A percentile compares a stretch with the other conserved stretches of the same genome.
Evolutionary conservation across 768 basidiomycete species (phyloP).

Genomic region (Naganishia vishniacii): DNA sequence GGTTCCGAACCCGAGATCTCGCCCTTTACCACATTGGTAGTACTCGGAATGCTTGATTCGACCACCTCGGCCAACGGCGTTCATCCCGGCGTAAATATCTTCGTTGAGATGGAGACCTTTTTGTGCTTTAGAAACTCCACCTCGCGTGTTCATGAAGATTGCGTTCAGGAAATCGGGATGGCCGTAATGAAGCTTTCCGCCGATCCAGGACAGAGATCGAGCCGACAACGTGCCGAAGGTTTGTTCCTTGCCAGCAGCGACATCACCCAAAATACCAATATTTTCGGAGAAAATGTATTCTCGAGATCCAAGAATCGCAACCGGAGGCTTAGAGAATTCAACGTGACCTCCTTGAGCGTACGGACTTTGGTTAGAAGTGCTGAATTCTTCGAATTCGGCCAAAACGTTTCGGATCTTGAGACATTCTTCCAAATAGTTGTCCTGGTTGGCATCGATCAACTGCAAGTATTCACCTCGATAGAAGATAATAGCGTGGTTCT

Average conservation of each 20-base stretch:
- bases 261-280: slow-evolving; percentile 95
- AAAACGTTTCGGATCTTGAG: slow-evolving; percentile 98
- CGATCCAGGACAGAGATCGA: slow-evolving; percentile 91
- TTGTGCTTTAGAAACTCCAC: slow-evolving; percentile 97
- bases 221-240: slow-evolving; percentile 98
- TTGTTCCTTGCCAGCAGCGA: slow-evolving; percentile 98
- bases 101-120: slow-evolving; percentile 99
- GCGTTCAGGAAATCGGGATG: slow-evolving; percentile 99
- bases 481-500: slow-evolving; percentile 99
- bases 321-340: slow-evolving; percentile 79
- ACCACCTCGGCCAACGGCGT: slow-evolving; percentile 90
- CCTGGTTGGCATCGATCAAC: slow-evolving; percentile 99
- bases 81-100: slow-evolving; percentile 99
- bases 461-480: slow-evolving; percentile 99
- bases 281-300: slow-evolving; percentile 99
- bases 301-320: slow-evolving; percentile 95
- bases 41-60: slow-evolving; percentile 99
- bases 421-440: slow-evolving; percentile 99
- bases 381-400: slow-evolving; percentile 92
- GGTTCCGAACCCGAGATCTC: slow-evolving; percentile 97
- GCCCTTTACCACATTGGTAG: slow-evolving; percentile 97
- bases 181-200: slow-evolving; percentile 96
- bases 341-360: slow-evolving; percentile 84
- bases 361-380: slow-evolving; percentile 76
- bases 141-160: slow-evolving; percentile 95